Conservation (phyloP, 2,329 filamentous ascomycete genomes). For the Penicillium sp. region DNA sequence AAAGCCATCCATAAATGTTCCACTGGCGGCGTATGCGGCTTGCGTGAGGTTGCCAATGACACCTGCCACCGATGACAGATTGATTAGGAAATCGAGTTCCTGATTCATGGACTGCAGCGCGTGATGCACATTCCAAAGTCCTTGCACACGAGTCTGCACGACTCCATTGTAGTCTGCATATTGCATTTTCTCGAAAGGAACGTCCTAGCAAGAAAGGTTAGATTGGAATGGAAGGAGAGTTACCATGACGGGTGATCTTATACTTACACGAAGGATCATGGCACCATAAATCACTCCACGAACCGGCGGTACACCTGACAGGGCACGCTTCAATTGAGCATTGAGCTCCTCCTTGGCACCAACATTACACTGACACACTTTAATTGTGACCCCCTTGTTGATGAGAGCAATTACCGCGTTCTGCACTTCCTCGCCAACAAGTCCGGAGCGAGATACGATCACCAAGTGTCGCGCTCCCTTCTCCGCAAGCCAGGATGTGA, state of each 20-base stretch:
- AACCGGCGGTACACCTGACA: conserved; percentile 39
- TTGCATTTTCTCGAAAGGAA: conserved; percentile 34
- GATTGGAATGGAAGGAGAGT: neutral
- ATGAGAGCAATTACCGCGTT: conserved; percentile 21
- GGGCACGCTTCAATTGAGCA: conserved; percentile 28
- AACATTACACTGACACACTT: conserved; percentile 42
- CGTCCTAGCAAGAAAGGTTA: conserved; percentile 25
- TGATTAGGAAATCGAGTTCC: conserved; percentile 34
- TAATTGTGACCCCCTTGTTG: conserved; percentile 24
- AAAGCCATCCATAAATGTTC: conserved; percentile 31
- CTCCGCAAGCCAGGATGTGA: conserved; percentile 55
- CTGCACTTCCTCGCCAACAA: conserved; percentile 25
- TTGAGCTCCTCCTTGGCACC: conserved; percentile 25
- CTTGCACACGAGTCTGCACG: conserved; percentile 30
- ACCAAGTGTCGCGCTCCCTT: conserved; percentile 59
- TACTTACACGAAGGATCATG: conserved; percentile 48
- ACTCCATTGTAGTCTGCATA: conserved; percentile 32
- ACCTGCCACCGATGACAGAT: conserved; percentile 32
- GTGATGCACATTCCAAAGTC: conserved; percentile 39
- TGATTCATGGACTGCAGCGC: conserved; percentile 17
- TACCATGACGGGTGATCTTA: neutral
- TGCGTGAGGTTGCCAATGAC: conserved; percentile 55
- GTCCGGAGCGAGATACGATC: conserved; percentile 55
- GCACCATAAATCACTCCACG: conserved; percentile 52
- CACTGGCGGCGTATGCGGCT: conserved; percentile 60